phyloP scores from a whole-genome alignment of 2,329 filamentous ascomycete genomes.

The Didymella exigua region DNA sequence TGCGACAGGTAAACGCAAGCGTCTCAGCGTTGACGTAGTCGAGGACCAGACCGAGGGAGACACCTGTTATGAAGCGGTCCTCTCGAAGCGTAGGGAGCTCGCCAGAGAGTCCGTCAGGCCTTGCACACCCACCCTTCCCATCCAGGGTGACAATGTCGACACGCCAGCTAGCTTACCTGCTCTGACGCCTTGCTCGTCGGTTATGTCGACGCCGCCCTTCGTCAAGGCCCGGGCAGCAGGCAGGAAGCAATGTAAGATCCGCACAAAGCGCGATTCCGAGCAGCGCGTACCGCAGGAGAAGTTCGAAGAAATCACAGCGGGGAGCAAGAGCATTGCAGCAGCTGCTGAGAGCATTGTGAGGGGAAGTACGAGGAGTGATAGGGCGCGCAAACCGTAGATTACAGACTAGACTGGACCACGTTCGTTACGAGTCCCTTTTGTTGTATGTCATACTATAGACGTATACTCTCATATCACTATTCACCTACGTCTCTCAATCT shows the following conservation, averaged over 20 bases:
- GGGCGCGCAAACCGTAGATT: background rate
- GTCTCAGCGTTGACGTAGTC: background rate
- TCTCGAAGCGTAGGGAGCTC: background rate
- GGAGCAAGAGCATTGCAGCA: background rate
- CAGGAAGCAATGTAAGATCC: background rate
- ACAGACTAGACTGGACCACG: background rate
- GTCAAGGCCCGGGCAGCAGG: conserved; percentile 1
- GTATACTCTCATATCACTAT: background rate
- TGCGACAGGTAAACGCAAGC: background rate
- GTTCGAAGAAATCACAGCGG: background rate
- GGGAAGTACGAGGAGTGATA: conserved; percentile 1
- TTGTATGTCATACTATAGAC: background rate
- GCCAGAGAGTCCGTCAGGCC: background rate
- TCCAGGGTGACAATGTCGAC: background rate
- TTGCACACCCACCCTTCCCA: background rate
- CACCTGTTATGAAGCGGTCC: background rate
- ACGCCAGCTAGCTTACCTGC: background rate
- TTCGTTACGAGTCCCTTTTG: background rate
- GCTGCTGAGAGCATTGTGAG: background rate
- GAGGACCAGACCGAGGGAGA: background rate
- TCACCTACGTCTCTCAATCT: background rate
- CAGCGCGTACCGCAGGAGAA: conserved; percentile 4
- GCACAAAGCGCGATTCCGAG: conserved; percentile 3
- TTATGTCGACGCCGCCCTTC: background rate
- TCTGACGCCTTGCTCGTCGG: background rate